phyloP scores from a whole-genome alignment of 1,284 basidiomycete species.

The Grifola frondosa region DNA sequence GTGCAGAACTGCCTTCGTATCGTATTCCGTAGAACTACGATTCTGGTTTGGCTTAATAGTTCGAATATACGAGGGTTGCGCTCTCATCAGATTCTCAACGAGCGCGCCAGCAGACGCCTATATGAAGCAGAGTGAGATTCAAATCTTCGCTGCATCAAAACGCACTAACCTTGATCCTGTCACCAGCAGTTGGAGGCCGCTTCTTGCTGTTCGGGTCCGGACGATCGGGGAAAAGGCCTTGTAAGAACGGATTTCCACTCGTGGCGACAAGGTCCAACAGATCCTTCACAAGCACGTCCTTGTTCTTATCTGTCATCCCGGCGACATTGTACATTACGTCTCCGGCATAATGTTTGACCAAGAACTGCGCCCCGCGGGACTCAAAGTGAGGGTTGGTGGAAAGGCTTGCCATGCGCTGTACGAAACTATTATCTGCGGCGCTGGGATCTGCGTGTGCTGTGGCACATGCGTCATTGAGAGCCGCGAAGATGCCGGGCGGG shows the following conservation, averaged over 20 bases:
- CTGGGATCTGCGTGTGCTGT: slow-evolving; percentile 97
- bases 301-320: slow-evolving; percentile 99
- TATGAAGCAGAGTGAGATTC: neutral
- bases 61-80: slow-evolving; percentile 97
- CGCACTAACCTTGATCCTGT: slow-evolving; percentile 86
- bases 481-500: slow-evolving; percentile 97
- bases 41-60: slow-evolving; percentile 99
- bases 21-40: slow-evolving; percentile 90
- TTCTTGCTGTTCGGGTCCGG: slow-evolving; percentile 98
- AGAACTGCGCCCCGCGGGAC: slow-evolving; percentile 85
- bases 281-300: slow-evolving; percentile 95
- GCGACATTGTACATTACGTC: slow-evolving; percentile 98
- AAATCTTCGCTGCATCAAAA: neutral
- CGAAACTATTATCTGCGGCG: slow-evolving; percentile 96
- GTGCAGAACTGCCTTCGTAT: slow-evolving; percentile 92
- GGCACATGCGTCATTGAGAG: slow-evolving; percentile 96
- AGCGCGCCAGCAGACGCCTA: slow-evolving; percentile 89
- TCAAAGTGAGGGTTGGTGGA: slow-evolving; percentile 90
- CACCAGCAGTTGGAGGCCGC: slow-evolving; percentile 95
- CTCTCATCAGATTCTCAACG: slow-evolving; percentile 94
- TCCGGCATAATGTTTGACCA: slow-evolving; percentile 95
- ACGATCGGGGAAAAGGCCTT: slow-evolving; percentile 89
- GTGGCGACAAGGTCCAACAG: slow-evolving; percentile 86
- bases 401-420: slow-evolving; percentile 84
- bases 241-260: slow-evolving; percentile 84